Percentiles rank a stretch among this genome's conserved stretches.
Evolutionary conservation across 768 basidiomycete genomes (phyloP).

Genomic region (Lactarius hatsudake): DNA sequence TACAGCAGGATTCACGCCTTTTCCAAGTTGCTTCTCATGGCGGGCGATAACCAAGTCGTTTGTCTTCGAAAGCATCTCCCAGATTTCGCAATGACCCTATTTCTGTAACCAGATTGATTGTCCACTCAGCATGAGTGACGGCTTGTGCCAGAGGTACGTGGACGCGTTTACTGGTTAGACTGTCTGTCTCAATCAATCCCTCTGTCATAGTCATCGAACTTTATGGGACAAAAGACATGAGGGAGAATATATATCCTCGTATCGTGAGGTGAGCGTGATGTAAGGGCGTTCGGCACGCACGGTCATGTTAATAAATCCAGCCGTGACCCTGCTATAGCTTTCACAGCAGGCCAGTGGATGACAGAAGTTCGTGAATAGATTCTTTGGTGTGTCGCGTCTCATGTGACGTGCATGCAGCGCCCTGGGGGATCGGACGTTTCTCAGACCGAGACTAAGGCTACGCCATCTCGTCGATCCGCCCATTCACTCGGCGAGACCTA

Average conservation of each 20-base stretch:
- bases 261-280: slow-evolving; percentile 51
- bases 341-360: slow-evolving; percentile 83
- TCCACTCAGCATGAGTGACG: slow-evolving; percentile 79
- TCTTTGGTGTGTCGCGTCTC: slow-evolving; percentile 11
- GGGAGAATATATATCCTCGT: slow-evolving; percentile 52
- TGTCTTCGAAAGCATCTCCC: slow-evolving; percentile 24
- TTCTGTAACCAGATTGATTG: slow-evolving; percentile 53
- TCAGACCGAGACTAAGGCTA: slow-evolving; percentile 64
- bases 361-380: slow-evolving; percentile 50
- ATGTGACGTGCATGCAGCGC: slow-evolving; percentile 43
- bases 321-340: slow-evolving; percentile 58
- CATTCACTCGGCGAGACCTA: slow-evolving; percentile 50
- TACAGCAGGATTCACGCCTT: slow-evolving; percentile 64
- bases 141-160: slow-evolving; percentile 57
- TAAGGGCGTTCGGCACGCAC: background rate
- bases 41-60: slow-evolving; percentile 63
- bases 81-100: background rate
- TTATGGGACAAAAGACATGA: slow-evolving; percentile 57
- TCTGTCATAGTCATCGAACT: slow-evolving; percentile 55
- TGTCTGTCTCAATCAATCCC: background rate
- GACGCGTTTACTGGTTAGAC: too few relatives aligned
- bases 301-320: slow-evolving; percentile 30
- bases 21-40: slow-evolving; percentile 59
- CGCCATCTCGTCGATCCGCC: slow-evolving; percentile 34
- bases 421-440: slow-evolving; percentile 77